Evolutionary conservation across 441 rosid species (phyloP).

Genomic region (Pelargonium cotyledonis): DNA sequence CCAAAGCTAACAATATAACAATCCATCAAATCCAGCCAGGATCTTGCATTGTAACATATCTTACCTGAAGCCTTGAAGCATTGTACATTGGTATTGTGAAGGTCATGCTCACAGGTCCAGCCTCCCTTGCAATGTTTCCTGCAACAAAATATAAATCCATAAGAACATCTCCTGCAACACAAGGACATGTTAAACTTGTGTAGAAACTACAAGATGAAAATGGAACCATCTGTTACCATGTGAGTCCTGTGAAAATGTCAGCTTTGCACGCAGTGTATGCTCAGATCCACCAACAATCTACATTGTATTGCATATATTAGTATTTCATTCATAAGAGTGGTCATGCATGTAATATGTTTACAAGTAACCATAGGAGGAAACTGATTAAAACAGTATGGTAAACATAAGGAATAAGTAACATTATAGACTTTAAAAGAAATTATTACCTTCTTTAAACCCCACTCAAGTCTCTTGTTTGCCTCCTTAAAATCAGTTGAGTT

Average conservation of each 20-base stretch:
- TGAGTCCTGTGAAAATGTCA: constrained; percentile 81
- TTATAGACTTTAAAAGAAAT: constrained; percentile 10
- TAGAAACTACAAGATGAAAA: no score
- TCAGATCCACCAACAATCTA: constrained; percentile 96
- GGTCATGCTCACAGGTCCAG: constrained; percentile 96
- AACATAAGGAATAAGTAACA: no score
- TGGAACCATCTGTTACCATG: constrained; percentile 43
- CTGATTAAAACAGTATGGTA: no score
- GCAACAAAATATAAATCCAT: constrained; percentile 20
- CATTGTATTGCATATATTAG: constrained; percentile 14
- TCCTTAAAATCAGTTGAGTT: constrained; percentile 93
- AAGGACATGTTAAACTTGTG: no score
- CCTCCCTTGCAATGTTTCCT: constrained; percentile 90
- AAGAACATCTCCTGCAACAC: no score
- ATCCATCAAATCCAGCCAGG: no score
- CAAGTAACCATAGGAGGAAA: no score
- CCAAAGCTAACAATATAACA: no score
- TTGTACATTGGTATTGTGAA: constrained; percentile 97
- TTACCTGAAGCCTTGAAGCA: constrained; percentile 87
- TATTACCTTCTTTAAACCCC: constrained; percentile 82
- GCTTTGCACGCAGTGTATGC: constrained; percentile 82
- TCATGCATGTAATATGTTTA: no score
- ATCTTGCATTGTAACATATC: neutral
- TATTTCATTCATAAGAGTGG: no score
- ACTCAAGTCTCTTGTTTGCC: constrained; percentile 76